Evolutionary conservation across 1,284 basidiomycete species (phyloP).

Genomic region (Cryptococcus deneoformans): DNA sequence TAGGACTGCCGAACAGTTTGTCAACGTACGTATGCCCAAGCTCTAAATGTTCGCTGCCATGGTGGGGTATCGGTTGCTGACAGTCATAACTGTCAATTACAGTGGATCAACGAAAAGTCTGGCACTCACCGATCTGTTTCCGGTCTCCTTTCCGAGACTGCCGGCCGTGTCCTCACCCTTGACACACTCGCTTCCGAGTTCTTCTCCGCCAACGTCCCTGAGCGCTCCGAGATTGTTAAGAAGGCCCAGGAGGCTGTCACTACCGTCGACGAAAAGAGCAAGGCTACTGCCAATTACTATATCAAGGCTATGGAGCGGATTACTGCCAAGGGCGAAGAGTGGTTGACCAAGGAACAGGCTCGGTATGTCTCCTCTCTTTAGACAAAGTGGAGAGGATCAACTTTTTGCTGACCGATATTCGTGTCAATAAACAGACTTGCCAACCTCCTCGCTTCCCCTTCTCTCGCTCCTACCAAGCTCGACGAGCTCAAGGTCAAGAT

Average conservation of each 20-base stretch:
- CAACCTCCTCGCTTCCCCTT: constrained; percentile 42
- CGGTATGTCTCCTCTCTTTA: constrained; percentile 57
- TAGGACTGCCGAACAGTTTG: constrained; percentile 50
- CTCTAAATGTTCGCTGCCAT: too few species aligned
- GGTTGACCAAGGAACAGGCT: constrained; percentile 80
- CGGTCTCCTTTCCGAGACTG: constrained; percentile 76
- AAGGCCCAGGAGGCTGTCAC: constrained; percentile 53
- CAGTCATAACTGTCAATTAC: not conserved
- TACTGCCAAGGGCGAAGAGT: constrained; percentile 65
- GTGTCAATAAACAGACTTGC: constrained; percentile 28
- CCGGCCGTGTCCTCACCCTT: constrained; percentile 75
- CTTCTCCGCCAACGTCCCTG: constrained; percentile 55
- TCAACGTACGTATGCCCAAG: constrained; percentile 31
- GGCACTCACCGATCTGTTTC: constrained; percentile 78
- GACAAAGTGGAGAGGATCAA: not conserved
- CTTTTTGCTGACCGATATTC: too few species aligned
- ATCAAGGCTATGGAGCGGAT: constrained; percentile 89
- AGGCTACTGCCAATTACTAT: constrained; percentile 70
- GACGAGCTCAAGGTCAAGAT: constrained; percentile 92
- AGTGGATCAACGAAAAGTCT: constrained; percentile 75
- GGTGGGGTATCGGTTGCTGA: too few species aligned
- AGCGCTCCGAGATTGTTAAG: constrained; percentile 60
- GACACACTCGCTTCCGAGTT: constrained; percentile 77
- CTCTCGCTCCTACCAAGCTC: constrained; percentile 70
- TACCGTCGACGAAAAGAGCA: constrained; percentile 35